These are phyloP conservation scores for Trypanosoma lewisi DNA, from an alignment of 208 protist genomes.

Conservation along the genomic window DNA sequence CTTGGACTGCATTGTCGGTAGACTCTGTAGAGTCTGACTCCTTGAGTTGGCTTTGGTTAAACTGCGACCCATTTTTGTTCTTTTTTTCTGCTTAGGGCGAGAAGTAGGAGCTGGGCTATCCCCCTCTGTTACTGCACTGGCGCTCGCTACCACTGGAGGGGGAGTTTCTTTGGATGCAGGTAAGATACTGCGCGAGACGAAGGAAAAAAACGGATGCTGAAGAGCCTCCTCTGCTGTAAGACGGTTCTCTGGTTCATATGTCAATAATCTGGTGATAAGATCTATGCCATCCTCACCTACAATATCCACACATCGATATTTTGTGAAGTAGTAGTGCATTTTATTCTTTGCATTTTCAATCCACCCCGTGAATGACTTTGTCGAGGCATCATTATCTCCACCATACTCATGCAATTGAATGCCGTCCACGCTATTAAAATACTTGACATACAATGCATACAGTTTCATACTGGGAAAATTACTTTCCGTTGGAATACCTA, in stretches of 20 bases:
- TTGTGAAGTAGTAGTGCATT: constrained; percentile 19
- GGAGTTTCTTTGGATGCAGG: background rate
- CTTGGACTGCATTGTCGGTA: background rate
- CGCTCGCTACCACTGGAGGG: too few relatives aligned
- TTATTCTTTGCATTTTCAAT: constrained; percentile 4
- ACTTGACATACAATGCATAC: constrained; percentile 43
- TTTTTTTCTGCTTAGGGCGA: background rate
- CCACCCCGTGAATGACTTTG: background rate
- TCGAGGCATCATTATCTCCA: too few relatives aligned
- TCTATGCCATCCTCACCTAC: constrained; percentile 68
- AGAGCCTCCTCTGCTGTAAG: constrained; percentile 57
- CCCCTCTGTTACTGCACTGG: background rate
- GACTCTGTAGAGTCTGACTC: background rate
- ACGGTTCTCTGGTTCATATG: constrained; percentile 58
- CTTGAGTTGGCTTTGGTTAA: background rate
- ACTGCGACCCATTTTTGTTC: background rate
- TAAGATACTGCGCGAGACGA: background rate
- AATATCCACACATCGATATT: constrained; percentile 30
- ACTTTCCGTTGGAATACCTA: constrained; percentile 85
- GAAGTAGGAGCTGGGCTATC: background rate
- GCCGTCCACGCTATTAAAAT: constrained; percentile 21
- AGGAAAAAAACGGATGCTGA: constrained; percentile 66
- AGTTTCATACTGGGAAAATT: constrained; percentile 50
- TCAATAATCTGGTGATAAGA: constrained; percentile 47
- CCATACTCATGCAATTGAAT: background rate